phyloP scores from a whole-genome alignment of 2,329 filamentous ascomycete species.

The Kalmusia sp. region DNA sequence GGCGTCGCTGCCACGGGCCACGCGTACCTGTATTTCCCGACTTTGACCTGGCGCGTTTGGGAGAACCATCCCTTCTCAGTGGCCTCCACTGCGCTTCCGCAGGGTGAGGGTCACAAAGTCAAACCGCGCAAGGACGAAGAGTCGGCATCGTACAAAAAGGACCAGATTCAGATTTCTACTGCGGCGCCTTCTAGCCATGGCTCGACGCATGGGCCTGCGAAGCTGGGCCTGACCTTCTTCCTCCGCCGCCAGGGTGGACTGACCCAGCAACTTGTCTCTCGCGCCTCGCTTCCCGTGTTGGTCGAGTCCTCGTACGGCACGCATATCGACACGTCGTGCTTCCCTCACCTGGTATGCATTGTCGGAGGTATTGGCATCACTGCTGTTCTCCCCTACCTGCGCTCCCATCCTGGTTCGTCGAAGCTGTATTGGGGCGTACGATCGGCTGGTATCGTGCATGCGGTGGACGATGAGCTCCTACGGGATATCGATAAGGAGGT shows the following conservation, averaged over 20 bases:
- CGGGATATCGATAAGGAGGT: constrained; percentile 9
- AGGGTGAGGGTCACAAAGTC: neutral
- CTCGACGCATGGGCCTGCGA: constrained; percentile 1
- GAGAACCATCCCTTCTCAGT: constrained; percentile 63
- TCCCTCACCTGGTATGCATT: constrained; percentile 5
- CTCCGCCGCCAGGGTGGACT: constrained; percentile 12
- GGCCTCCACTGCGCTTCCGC: neutral
- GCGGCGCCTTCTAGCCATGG: neutral
- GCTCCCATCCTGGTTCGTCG: constrained; percentile 10
- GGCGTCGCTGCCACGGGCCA: constrained; percentile 39
- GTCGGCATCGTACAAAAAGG: neutral
- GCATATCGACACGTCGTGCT: constrained; percentile 5
- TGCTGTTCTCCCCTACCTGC: constrained; percentile 13
- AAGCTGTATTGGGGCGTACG: constrained; percentile 17
- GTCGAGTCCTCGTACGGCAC: constrained; percentile 10
- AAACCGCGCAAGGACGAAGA: constrained; percentile 3
- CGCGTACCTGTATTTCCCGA: constrained; percentile 60
- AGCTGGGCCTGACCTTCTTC: constrained; percentile 12
- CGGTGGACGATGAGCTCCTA: constrained; percentile 4
- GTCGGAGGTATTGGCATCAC: constrained; percentile 18
- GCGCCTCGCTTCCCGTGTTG: constrained; percentile 7
- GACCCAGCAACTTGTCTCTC: constrained; percentile 3
- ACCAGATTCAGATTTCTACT: neutral
- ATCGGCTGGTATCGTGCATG: constrained; percentile 9
- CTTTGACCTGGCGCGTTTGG: constrained; percentile 50